Evolutionary conservation across 352 stramenopile genomes (phyloP), one percentile per base, ranked within the genome.

Genomic region (Pythium chondricola): DNA sequence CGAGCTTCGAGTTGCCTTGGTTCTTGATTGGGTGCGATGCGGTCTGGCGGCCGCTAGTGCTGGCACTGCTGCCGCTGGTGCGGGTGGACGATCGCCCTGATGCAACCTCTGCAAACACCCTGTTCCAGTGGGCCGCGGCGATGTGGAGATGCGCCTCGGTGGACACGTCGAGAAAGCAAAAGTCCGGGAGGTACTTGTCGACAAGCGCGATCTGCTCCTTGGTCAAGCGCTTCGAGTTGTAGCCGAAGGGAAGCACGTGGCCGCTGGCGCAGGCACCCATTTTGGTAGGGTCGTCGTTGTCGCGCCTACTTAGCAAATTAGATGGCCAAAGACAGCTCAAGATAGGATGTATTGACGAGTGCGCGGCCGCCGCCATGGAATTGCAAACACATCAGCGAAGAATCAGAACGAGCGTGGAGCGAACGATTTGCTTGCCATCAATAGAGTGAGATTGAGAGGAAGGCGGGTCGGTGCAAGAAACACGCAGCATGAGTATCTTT

Each of bases 141-240:
- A 77, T 54, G 0, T 67, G 48, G 2, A 64, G 65, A 30, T 78
- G 70, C 1, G 61, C 43, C 38, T 81, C 67, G 2, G 67, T 78
- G 2, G 69, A 81, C 26, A 66, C 63, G 18, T 68, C 48, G 17
- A 49, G 49, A 48, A 69, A 69, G 22, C 59, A 24, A 47, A 81
- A 77, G 4, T 61, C 69, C 14, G 57, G 20, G 38, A 81, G 27
- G 52, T 65, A 74, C 45, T 64, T 70, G 32, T 71, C 63, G 40
- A 81, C 64, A 20, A 77, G 36, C 2, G 38, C 44, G 21, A 71
- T 52, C 29, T 81, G 56, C 25, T 46, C 31, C 8, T 32, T 25
- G 11, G 29, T 43, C 21, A 64, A 49, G 16, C 17, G 38, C 35
- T 59, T 53, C n/a, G 38, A 24, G 6, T 4, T 10, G 21, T 29